Evolutionary conservation across 129 eudicot species (phyloP).

Genomic region (Heracleum sosnowskyi): DNA sequence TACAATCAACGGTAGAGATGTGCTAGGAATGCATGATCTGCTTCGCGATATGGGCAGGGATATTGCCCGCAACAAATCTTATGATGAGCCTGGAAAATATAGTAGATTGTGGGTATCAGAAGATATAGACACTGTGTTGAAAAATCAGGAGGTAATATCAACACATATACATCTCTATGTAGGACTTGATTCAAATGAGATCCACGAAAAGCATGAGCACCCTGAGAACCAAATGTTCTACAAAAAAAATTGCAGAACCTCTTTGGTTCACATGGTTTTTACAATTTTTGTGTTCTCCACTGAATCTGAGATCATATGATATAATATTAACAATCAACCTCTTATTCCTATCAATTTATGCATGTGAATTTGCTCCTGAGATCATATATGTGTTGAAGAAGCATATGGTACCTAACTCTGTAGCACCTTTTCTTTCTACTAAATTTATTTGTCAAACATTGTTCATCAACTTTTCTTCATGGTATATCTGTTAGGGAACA

Average conservation of each 20-base stretch:
- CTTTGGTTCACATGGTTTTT: too few relatives aligned
- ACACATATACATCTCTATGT: neutral
- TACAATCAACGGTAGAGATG: neutral
- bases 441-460: too few relatives aligned
- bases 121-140: conserved; percentile 19
- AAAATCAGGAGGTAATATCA: conserved; percentile 14
- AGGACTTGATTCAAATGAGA: too few relatives aligned
- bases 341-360: too few relatives aligned
- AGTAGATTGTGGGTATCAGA: conserved; percentile 26
- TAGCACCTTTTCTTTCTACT: neutral
- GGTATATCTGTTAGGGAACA: neutral
- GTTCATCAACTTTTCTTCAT: neutral
- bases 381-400: too few relatives aligned
- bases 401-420: neutral
- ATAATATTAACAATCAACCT: too few relatives aligned
- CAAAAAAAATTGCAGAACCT: neutral
- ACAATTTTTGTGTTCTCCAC: too few relatives aligned
- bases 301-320: too few relatives aligned
- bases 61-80: conserved; percentile 11
- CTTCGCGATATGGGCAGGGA: conserved; percentile 32
- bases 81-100: conserved; percentile 14
- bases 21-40: conserved; percentile 28
- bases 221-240: too few relatives aligned
- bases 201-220: too few relatives aligned
- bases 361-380: neutral